Evolutionary conservation across 1,139 yeast species (phyloP), one percentile per base, ranked within the genome.

Genomic region (Zygotorulaspora mrakii): DNA sequence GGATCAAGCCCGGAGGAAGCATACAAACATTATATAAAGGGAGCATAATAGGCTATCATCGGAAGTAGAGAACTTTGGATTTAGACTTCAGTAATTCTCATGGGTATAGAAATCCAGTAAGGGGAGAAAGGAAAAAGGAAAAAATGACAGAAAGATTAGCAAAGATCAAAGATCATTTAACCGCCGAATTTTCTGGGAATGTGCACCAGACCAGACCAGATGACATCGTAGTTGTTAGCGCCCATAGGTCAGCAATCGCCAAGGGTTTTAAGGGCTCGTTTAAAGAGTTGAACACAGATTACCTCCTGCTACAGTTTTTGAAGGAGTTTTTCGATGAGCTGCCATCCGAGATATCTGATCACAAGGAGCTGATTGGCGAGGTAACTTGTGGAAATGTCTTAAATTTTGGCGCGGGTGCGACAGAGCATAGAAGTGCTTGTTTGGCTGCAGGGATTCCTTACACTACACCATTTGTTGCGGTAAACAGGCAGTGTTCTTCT

Each of bases 401-500:
- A 59, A 86, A 87, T 67, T 75, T 77, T 41, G 96, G 95, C 45
- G 94, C 95, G 31, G 96, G 96, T 59, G 94, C 89, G 43, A 81
- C 82, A 44, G 96, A 87, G 66, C 95, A 86, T 66, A 75, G 94
- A 59, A 96, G 95, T 38, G 96, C 88, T 27, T 71, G 71, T 47
- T 68, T 83, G 29, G 85, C 79, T 9, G 86, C 84, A 3, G 94
- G 94, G 10, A 70, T 82, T 32, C 88, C 88, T 16, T 66, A 74
- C 50, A 66, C 79, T 6, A 73, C 82, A 21, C 89, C 95, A 10
- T 85, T 89, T 54, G 69, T 79, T 54, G 91, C 95, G 20, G 58
- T 89, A 52, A 89, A 89, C 72, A 79, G 97, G 68, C 96, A 87
- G 66, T 89, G 97, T 66, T 86, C 96, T 7, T 85, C 95, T 2